Evolutionary conservation across 495 filamentous ascomycete species (phyloP), one percentile per base, ranked within the genome.

Genomic region (Penicillium simplicissimum): DNA sequence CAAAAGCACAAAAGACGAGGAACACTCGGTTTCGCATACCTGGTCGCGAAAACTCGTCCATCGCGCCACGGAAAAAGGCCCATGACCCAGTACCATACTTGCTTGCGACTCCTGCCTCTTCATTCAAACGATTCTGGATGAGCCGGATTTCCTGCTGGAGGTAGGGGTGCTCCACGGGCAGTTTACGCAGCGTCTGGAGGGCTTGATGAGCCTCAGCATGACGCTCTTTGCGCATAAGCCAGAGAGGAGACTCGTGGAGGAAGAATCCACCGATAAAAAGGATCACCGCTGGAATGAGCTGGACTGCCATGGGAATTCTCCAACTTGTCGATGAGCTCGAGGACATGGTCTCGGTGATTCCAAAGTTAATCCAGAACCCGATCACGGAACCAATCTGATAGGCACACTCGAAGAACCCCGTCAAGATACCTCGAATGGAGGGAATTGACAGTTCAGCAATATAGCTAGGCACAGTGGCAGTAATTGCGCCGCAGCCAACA

Each of bases 371-470:
- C 82, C 82, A 86, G 63, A 87, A 88, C 0, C 86, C 86, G 36
- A 85, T 77, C 8, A 88, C 71, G 3, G 85, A 84, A 37, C 85
- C 85, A 60, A 85, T 77, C 71, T 88, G 86, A 77, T 84, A 87
- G 10, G 83, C 81, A 25, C 86, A 72, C 70, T 88, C 86, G 65
- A 85, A 88, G 49, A 88, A 78, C 37, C 86, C 84, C 36, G 90
- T 87, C 31, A 91, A 80, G 23, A 87, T 81, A 28, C 88, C 88
- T 43, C 88, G 84, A 59, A 88, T 88, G 62, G 88, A 84, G 66
- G 87, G 86, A 17, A 84, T 87, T 0, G 88, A 86, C 51, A 91
- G 83, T 71, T 91, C 88, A 53, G 88, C 79, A 62, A 87, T 85
- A 67, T 91, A 91, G 43, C 89, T 83, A 1, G 88, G 88, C 15